phyloP scores from a whole-genome alignment of 768 basidiomycete species.

The Serendipita sp. region DNA sequence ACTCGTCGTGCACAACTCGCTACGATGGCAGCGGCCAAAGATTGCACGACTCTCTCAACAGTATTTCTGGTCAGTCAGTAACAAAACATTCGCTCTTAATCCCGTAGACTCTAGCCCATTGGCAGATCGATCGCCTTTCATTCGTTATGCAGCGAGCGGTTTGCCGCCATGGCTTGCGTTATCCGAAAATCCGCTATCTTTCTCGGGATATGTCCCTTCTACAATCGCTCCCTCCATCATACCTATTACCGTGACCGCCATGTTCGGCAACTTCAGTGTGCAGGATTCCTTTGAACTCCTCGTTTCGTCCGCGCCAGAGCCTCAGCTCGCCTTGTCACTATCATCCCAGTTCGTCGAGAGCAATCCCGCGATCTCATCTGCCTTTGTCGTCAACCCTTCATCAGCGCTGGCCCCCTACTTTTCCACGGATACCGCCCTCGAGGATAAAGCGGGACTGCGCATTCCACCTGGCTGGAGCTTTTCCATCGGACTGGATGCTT shows the following conservation, averaged over 20 bases:
- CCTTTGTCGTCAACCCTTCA: constrained; percentile 44
- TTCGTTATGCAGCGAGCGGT: constrained; percentile 36
- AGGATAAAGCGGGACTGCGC: constrained; percentile 34
- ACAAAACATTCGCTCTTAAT: too few species aligned
- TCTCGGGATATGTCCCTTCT: constrained; percentile 51
- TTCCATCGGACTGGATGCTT: constrained; percentile 63
- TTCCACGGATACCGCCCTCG: constrained; percentile 21
- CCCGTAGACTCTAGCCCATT: too few species aligned
- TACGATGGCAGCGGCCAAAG: too few species aligned
- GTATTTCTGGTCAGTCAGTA: too few species aligned
- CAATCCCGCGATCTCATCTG: constrained; percentile 60
- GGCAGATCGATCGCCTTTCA: constrained; percentile 16
- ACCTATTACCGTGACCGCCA: constrained; percentile 1
- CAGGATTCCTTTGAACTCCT: constrained; percentile 18
- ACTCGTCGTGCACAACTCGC: too few species aligned
- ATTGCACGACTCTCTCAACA: too few species aligned
- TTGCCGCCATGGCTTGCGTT: constrained; percentile 72
- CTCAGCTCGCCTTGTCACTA: constrained; percentile 38
- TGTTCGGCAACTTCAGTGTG: not conserved
- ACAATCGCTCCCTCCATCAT: constrained; percentile 30
- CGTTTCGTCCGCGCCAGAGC: constrained; percentile 24
- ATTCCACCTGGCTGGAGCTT: constrained; percentile 79
- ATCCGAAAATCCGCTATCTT: constrained; percentile 39
- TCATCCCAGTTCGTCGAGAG: constrained; percentile 41
- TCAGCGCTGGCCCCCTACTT: constrained; percentile 38